Percentiles rank a stretch among this genome's conserved stretches.
These are phyloP conservation scores for Venturiaceae sp. DNA, from an alignment of 2,329 filamentous ascomycete genomes.

Conservation along the genomic window DNA sequence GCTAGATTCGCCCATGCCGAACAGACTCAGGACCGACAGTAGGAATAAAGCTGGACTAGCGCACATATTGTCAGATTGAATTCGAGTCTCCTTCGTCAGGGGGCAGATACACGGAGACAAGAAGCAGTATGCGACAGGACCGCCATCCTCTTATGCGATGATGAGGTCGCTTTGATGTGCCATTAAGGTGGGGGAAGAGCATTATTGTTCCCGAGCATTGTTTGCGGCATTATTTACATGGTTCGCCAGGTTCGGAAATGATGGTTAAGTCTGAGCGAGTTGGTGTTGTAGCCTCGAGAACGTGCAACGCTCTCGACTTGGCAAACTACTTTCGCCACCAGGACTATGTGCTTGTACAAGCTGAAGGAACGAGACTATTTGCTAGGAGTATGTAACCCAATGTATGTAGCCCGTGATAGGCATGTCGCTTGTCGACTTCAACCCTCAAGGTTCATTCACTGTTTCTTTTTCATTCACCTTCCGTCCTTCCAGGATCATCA, in stretches of 20 bases:
- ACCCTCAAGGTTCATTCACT: not conserved
- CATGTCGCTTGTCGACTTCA: not conserved
- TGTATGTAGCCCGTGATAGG: not conserved
- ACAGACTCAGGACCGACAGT: not conserved
- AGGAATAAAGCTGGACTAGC: not conserved
- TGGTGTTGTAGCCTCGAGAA: not conserved
- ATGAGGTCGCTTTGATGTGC: not conserved
- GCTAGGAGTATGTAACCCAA: too few relatives aligned
- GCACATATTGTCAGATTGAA: not conserved
- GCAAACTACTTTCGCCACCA: not conserved
- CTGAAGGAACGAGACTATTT: not conserved
- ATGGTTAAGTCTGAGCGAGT: not conserved
- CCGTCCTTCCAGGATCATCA: not conserved
- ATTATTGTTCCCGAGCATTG: too few relatives aligned
- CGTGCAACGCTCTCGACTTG: not conserved
- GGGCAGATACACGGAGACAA: not conserved
- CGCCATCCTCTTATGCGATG: conserved; percentile 1
- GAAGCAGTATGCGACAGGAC: not conserved
- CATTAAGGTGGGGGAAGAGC: not conserved
- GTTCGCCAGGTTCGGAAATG: not conserved
- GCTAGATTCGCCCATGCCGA: not conserved
- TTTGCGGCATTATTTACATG: too few relatives aligned
- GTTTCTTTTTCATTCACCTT: not conserved
- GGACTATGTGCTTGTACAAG: not conserved
- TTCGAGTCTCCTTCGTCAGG: not conserved